These are phyloP conservation scores for Lavandula angustifolia DNA, from an alignment of 257 asterid species.

Conservation along the genomic window DNA sequence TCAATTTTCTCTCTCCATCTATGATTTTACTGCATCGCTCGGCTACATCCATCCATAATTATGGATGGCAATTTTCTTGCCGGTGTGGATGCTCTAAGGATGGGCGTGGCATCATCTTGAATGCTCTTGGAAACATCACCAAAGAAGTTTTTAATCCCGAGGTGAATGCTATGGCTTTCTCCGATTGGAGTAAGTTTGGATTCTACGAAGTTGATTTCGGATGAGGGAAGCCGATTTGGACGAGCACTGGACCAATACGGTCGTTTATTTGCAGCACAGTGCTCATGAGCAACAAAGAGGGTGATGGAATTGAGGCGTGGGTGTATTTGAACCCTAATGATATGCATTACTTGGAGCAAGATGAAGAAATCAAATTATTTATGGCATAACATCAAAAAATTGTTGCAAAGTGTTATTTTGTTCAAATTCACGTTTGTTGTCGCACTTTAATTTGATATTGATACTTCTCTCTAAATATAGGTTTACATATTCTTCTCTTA, in stretches of 20 bases:
- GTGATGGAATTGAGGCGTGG: constrained; percentile 16
- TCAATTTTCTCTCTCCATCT: no score
- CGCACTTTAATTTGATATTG: no score
- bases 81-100: no score
- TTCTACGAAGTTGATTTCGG: constrained; percentile 3
- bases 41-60: no score
- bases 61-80: no score
- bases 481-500: no score
- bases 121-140: not conserved
- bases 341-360: not conserved
- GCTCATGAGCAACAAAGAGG: not conserved
- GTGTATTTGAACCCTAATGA: not conserved
- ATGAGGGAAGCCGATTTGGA: not conserved
- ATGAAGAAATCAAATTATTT: no score
- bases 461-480: no score
- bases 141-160: not conserved
- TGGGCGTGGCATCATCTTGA: not conserved
- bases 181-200: constrained; percentile 12
- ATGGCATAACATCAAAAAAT: no score
- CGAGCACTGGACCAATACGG: not conserved
- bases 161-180: not conserved
- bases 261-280: not conserved
- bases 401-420: no score
- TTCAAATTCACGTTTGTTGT: no score
- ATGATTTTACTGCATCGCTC: no score